Evolutionary conservation across 371 early-diverging fungal genomes (phyloP).

Genomic region (Syncephalastrum contaminatum): DNA sequence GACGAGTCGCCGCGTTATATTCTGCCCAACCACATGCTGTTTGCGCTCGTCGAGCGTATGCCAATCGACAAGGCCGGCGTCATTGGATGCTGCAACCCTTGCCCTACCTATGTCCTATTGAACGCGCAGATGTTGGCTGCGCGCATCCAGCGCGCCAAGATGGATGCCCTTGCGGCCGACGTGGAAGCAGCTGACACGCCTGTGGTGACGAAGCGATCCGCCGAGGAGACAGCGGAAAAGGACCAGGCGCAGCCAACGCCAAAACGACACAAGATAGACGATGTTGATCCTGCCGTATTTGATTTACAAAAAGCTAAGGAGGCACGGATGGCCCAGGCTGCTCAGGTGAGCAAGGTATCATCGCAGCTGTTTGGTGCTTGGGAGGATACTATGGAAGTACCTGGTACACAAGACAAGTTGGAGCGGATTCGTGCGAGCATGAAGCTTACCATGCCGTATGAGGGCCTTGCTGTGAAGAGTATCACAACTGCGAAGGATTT

Average conservation of each 20-base stretch:
- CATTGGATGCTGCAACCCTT: constrained; percentile 77
- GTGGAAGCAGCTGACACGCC: constrained; percentile 23
- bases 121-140: constrained; percentile 76
- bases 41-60: constrained; percentile 71
- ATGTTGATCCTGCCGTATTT: constrained; percentile 36
- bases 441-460: constrained; percentile 26
- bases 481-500: too few relatives aligned
- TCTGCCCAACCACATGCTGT: constrained; percentile 88
- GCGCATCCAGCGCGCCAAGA: constrained; percentile 59
- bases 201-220: constrained; percentile 12
- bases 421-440: constrained; percentile 27
- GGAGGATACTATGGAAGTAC: constrained; percentile 13
- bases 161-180: constrained; percentile 23
- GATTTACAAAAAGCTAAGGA: constrained; percentile 31
- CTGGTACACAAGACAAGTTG: constrained; percentile 23
- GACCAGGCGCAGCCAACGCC: background rate
- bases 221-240: background rate
- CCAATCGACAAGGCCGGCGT: constrained; percentile 75
- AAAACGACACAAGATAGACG: constrained; percentile 6
- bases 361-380: constrained; percentile 51
- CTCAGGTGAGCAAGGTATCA: constrained; percentile 28
- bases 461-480: constrained; percentile 7
- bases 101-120: constrained; percentile 84
- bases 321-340: constrained; percentile 19
- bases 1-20: constrained; percentile 92